Percentiles rank a stretch among this genome's conserved stretches.
Evolutionary conservation across 169 alveolate genomes (phyloP).

Genomic region (Plasmodium knowlesi): DNA sequence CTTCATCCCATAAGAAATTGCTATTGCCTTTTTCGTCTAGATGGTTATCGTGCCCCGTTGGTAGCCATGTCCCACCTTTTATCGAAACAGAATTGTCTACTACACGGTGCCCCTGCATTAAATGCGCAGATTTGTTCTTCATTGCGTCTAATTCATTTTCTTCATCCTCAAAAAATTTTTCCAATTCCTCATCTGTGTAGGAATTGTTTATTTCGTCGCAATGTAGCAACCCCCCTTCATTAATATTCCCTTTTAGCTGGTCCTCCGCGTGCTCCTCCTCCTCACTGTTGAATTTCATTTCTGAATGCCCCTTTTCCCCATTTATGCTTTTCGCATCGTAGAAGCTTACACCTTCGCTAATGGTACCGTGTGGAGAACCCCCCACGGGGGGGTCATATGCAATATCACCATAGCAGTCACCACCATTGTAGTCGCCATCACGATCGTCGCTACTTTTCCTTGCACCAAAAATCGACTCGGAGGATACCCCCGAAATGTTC

Average conservation of each 20-base stretch:
- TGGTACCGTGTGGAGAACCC: not conserved
- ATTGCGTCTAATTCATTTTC: conserved; percentile 4
- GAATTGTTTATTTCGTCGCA: conserved; percentile 30
- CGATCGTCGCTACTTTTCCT: not conserved
- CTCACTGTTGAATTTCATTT: conserved; percentile 3
- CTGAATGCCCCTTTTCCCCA: conserved; percentile 18
- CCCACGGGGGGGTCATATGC: not conserved
- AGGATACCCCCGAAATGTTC: not conserved
- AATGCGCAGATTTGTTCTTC: not conserved
- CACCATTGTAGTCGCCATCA: not conserved
- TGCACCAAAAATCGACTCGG: conserved; percentile 17
- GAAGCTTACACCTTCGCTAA: conserved; percentile 27
- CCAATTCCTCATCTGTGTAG: conserved; percentile 56
- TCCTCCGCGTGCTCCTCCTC: conserved; percentile 7
- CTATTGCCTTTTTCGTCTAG: not conserved
- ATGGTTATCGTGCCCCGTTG: not conserved
- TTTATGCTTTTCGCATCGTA: conserved; percentile 37
- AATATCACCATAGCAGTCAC: not conserved
- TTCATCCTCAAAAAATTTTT: conserved; percentile 54
- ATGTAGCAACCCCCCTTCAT: not conserved
- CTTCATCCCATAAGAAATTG: not conserved
- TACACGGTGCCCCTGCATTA: not conserved
- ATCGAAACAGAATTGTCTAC: not conserved
- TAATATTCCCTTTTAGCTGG: not conserved
- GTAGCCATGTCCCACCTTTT: not conserved